Conservation (phyloP, 1,284 basidiomycete genomes). For the Phellinidium pouzarii region DNA sequence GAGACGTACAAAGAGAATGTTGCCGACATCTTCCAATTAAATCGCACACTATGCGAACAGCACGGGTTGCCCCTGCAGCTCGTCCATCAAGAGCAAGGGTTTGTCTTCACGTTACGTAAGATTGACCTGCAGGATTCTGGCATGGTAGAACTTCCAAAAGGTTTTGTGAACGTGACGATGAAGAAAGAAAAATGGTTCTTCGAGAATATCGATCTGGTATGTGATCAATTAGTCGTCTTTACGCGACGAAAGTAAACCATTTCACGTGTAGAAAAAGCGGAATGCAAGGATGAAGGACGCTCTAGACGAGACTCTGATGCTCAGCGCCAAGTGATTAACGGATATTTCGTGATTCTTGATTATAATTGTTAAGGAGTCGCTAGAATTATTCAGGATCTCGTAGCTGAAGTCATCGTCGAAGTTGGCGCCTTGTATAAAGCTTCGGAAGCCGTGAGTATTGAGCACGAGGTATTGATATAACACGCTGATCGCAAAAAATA, state of each 20-base stretch:
- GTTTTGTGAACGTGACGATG: constrained; percentile 61
- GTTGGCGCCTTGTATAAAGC: constrained; percentile 78
- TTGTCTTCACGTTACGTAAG: constrained; percentile 66
- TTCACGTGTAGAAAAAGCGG: constrained; percentile 59
- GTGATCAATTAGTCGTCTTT: constrained; percentile 21
- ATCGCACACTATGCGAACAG: constrained; percentile 48
- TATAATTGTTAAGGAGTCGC: not conserved
- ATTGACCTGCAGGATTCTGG: constrained; percentile 45
- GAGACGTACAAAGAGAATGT: constrained; percentile 90
- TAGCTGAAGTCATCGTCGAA: constrained; percentile 55
- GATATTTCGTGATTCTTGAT: not conserved
- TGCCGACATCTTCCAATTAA: constrained; percentile 72
- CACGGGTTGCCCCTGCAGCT: constrained; percentile 59
- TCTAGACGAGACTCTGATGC: constrained; percentile 71
- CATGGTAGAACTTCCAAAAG: constrained; percentile 46
- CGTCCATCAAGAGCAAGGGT: constrained; percentile 65
- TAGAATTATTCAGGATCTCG: constrained; percentile 70
- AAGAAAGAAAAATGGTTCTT: constrained; percentile 72
- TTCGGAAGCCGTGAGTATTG: constrained; percentile 67
- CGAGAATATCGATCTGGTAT: constrained; percentile 73
- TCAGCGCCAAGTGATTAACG: constrained; percentile 63
- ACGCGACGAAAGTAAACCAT: not conserved
- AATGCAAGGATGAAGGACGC: constrained; percentile 82
- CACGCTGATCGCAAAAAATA: not conserved
- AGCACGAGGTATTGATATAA: not conserved